Conservation (phyloP, 768 basidiomycete genomes). For the Phylloporus sp. region DNA sequence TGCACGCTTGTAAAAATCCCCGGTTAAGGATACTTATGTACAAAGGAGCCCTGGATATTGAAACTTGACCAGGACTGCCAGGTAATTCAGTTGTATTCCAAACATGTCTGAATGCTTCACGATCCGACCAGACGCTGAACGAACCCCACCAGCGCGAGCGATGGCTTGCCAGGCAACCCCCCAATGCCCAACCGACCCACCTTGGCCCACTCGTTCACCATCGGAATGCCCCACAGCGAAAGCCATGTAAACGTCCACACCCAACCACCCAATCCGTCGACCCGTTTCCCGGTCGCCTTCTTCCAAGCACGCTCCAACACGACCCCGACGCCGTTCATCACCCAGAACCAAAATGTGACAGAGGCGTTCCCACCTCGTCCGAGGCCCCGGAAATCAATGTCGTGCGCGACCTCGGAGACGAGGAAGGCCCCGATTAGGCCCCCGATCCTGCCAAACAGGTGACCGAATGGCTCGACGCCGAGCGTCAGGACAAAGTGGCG, state of each 20-base stretch:
- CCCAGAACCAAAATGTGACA: constrained; percentile 45
- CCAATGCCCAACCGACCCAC: constrained; percentile 11
- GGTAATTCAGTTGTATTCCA: no score
- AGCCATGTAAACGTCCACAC: constrained; percentile 52
- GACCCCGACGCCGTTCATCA: constrained; percentile 49
- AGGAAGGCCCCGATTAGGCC: constrained; percentile 54
- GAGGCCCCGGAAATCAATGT: constrained; percentile 35
- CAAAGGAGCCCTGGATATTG: no score
- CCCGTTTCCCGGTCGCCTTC: constrained; percentile 36
- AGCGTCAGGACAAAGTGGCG: constrained; percentile 48
- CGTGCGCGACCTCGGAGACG: constrained; percentile 55
- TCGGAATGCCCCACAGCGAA: constrained; percentile 41
- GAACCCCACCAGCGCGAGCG: constrained; percentile 24
- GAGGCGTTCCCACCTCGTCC: constrained; percentile 38
- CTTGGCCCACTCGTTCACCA: constrained; percentile 39
- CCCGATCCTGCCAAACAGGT: constrained; percentile 45
- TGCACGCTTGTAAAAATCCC: no score
- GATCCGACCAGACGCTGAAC: no score
- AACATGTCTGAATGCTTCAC: no score
- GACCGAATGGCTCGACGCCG: constrained; percentile 42
- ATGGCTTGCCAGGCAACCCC: constrained; percentile 13
- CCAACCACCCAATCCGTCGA: constrained; percentile 44
- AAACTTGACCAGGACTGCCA: no score
- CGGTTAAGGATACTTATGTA: no score
- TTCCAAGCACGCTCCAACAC: constrained; percentile 47